These are phyloP conservation scores for Trichoderma breve DNA, from an alignment of 2,329 filamentous ascomycete genomes.

Conservation along the genomic window DNA sequence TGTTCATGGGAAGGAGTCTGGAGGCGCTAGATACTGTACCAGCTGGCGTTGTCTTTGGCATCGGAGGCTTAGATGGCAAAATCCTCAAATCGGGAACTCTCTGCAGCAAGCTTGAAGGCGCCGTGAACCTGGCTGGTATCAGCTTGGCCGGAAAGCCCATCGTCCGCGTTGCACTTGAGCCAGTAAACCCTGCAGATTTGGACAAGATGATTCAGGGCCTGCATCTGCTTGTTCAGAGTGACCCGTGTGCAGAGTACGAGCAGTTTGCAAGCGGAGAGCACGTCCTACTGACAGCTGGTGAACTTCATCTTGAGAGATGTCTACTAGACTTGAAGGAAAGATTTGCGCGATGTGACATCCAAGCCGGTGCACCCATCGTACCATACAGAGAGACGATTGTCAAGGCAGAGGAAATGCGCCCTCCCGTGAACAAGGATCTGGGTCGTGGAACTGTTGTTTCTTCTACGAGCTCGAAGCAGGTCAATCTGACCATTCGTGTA, in stretches of 20 bases:
- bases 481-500: conserved; percentile 73
- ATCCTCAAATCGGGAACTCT: conserved; percentile 95
- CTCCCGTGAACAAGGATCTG: conserved; percentile 79
- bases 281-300: conserved; percentile 89
- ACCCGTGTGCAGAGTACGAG: conserved; percentile 94
- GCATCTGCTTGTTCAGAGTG: conserved; percentile 84
- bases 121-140: conserved; percentile 87
- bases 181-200: conserved; percentile 82
- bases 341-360: conserved; percentile 91
- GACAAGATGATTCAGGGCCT: conserved; percentile 93
- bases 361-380: conserved; percentile 90
- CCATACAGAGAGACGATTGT: conserved; percentile 94
- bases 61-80: conserved; percentile 85
- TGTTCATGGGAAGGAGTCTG: conserved; percentile 90
- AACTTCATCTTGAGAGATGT: conserved; percentile 90
- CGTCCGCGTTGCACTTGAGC: conserved; percentile 93
- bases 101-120: conserved; percentile 81
- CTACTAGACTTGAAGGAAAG: conserved; percentile 89
- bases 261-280: conserved; percentile 91
- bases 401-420: conserved; percentile 84
- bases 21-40: conserved; percentile 82
- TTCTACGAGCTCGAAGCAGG: conserved; percentile 80
- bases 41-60: conserved; percentile 92
- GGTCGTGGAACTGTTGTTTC: conserved; percentile 77
- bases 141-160: conserved; percentile 80